Base-by-base conservation (phyloP, 140 eudicot genomes). In the Cichorium intybus region DNA sequence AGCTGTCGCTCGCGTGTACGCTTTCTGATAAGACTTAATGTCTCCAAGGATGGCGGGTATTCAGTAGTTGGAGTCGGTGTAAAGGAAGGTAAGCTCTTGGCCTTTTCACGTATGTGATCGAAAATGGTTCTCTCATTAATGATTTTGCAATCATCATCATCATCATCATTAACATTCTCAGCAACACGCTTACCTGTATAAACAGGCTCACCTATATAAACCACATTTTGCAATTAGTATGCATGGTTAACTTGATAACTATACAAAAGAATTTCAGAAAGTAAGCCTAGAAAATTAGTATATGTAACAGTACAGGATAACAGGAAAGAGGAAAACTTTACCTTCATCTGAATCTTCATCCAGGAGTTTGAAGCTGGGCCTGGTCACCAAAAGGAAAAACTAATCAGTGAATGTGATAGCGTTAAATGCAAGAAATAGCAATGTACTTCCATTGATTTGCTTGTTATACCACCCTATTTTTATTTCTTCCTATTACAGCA, bases 331-430 rank as follows among this genome's bases (percentile, higher is more conserved):
- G 3, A 21, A 52, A 55, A 61, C 39, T 24, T 62, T 79, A 85
- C 88, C 91, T 74, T 76, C 79, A 23, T 78, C 87, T 45, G 73
- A 74, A 48, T 93, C 99, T 79, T 88, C 97, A 70, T 89, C 97
- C 59, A 94, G 22, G 56, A 94, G 97, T 37, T 84, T 83, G 78
- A 94, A 94, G 74, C 85, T 86, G 56, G 99, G 99, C 83, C 99
- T 94, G 88, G 17, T 57, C 57, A 55, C 28, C 55, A 51, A 75
- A 80, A 76, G 5, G 5, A 6, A 52, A 74, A 48, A 33, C 47
- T 24, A 48, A 52, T 41, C 46, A 61, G 21, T 28, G 24, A 52
- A 28, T 27, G 52, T 53, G 15, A 29, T 10, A 35, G 43, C 43
- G 14, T 8, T 8, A 35, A 35, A 10, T 35, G 43, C 43, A 35